These are phyloP conservation scores for Xanthoceras sorbifolium DNA, from an alignment of 345 rosid species.

Conservation along the genomic window DNA sequence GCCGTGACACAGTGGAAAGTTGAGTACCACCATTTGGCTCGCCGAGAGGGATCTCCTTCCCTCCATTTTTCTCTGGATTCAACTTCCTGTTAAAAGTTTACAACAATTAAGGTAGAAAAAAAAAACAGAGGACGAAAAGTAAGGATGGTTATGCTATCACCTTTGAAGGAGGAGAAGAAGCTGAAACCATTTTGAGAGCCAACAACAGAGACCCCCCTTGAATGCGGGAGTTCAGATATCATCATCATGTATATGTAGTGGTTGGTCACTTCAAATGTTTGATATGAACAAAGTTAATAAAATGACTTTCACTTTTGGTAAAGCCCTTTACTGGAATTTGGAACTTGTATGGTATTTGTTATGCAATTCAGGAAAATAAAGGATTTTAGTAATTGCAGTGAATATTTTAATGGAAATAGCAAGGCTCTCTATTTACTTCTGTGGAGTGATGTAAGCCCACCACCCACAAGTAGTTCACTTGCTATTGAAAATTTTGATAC, in stretches of 20 bases:
- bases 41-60: slow-evolving; percentile 57
- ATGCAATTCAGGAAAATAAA: neutral
- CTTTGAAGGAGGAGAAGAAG: slow-evolving; percentile 55
- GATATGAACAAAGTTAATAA: slow-evolving; percentile 13
- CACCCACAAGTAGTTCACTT: neutral
- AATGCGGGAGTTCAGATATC: slow-evolving; percentile 19
- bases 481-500: neutral
- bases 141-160: slow-evolving; percentile 20
- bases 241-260: slow-evolving; percentile 26
- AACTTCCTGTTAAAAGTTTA: slow-evolving; percentile 42
- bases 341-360: neutral
- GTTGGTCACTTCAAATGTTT: neutral
- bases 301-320: neutral
- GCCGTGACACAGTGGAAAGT: slow-evolving; percentile 92
- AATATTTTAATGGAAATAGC: neutral
- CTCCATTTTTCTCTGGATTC: slow-evolving; percentile 57
- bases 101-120: neutral
- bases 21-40: slow-evolving; percentile 97
- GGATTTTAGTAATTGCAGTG: neutral
- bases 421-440: neutral
- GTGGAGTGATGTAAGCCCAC: slow-evolving; percentile 2
- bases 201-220: slow-evolving; percentile 4
- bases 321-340: neutral
- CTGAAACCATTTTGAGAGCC: slow-evolving; percentile 52
- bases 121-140: neutral